Base-by-base conservation (phyloP, 2,329 filamentous ascomycete species). In the Cytospora chrysosperma region DNA sequence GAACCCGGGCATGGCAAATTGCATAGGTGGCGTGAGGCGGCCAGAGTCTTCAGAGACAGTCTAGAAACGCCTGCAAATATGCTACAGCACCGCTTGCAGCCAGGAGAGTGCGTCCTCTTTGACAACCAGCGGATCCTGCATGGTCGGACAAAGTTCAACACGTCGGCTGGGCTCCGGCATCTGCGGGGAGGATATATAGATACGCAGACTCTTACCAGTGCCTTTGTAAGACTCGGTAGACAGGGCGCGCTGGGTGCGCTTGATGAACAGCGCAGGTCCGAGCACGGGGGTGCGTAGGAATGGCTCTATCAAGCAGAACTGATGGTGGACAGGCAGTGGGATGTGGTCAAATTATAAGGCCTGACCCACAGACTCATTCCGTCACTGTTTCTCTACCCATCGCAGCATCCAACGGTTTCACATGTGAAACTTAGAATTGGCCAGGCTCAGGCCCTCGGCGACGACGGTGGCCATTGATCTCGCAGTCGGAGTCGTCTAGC, bases 81-180 rank as follows among this genome's bases (percentile, higher is more conserved):
- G 59, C 89, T 88, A 71, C 83, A 94, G 78, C 81, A 89, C 64
- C 89, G 89, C 75, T 79, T 97, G 75, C 79, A 86, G 60, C 87
- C 90, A 4, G 95, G 94, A 3, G 91, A 97, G 71, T 96, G 92
- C 72, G 93, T 93, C 15, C 82, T 99, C n/a, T 98, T 99, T 72
- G 89, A 96, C 73, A 98, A 98, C 72, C 78, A 87, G 64, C 83
- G 94, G 21, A 82, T 96, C n/a, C 75, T 96, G 72, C 95, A 98
- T 78, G 94, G 93, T 0, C 82, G 95, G 4, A 83, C 81, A 19
- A 85, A 87, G 32, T 98, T 98, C 75, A 87, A 94, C 72, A 76
- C 81, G 0, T 77, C 77, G 0, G 81, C 82, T 8, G 91, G 91
- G 0, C 83, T 87, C 66, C 82, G 94, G 59, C 96, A 92, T 91